Evolutionary conservation across 768 basidiomycete species (phyloP).

Genomic region (Guyanaporus albipodus): DNA sequence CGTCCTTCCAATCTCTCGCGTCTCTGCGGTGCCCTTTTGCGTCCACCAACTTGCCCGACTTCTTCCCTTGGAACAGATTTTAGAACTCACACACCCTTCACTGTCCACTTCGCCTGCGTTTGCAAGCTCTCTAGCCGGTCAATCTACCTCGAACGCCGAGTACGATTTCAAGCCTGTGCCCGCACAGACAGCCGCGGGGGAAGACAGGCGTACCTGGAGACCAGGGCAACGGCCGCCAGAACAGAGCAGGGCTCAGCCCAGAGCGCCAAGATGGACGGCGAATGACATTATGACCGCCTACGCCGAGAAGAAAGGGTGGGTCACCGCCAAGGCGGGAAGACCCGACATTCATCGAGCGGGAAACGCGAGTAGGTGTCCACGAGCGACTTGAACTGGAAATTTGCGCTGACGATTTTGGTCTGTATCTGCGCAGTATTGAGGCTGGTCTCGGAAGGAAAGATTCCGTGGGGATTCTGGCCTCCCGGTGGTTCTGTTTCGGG

Average conservation of each 20-base stretch:
- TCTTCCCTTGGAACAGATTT: slow-evolving; percentile 74
- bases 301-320: slow-evolving; percentile 73
- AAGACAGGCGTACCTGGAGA: slow-evolving; percentile 81
- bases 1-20: slow-evolving; percentile 74
- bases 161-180: neutral
- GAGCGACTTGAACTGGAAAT: neutral
- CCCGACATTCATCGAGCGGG: slow-evolving; percentile 89
- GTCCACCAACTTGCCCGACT: slow-evolving; percentile 63
- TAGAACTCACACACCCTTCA: slow-evolving; percentile 54
- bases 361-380: slow-evolving; percentile 68
- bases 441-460: slow-evolving; percentile 72
- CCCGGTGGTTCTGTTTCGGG: slow-evolving; percentile 38
- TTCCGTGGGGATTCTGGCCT: slow-evolving; percentile 87
- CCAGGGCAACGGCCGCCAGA: slow-evolving; percentile 35
- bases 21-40: slow-evolving; percentile 82
- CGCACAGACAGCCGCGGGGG: slow-evolving; percentile 16
- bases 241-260: slow-evolving; percentile 9
- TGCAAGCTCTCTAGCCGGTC: neutral
- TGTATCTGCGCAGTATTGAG: slow-evolving; percentile 57
- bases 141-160: neutral
- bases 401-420: neutral
- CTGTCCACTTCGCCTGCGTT: slow-evolving; percentile 11
- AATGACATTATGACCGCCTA: slow-evolving; percentile 80
- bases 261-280: slow-evolving; percentile 62
- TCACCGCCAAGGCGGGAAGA: slow-evolving; percentile 88